Evolutionary conservation across 2,329 filamentous ascomycete species (phyloP).

Genomic region (Monosporascus sp.): DNA sequence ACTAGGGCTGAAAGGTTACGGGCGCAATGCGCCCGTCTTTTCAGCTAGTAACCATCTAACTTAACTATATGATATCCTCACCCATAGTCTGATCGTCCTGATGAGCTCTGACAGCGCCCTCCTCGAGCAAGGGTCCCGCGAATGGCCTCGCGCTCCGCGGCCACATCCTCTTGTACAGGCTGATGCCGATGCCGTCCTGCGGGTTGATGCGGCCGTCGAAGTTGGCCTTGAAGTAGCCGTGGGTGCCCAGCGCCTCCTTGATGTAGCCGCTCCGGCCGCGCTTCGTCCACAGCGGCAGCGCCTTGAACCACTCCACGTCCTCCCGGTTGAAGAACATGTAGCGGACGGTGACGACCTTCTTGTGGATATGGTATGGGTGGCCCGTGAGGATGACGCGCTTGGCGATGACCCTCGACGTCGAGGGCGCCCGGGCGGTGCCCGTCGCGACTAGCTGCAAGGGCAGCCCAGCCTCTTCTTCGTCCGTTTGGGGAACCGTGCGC

Average conservation of each 20-base stretch:
- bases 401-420: constrained; percentile 73
- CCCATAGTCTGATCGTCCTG: too few species aligned
- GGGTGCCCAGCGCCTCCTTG: constrained; percentile 91
- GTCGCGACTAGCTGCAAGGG: constrained; percentile 73
- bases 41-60: too few species aligned
- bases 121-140: constrained; percentile 37
- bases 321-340: constrained; percentile 99
- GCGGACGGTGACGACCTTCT: constrained; percentile 89
- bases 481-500: constrained; percentile 41
- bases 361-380: constrained; percentile 98
- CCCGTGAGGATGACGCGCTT: constrained; percentile 93
- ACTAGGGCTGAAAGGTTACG: too few species aligned
- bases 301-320: constrained; percentile 97
- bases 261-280: constrained; percentile 83
- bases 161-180: constrained; percentile 80
- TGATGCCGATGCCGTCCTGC: constrained; percentile 88
- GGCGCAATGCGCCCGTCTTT: too few species aligned
- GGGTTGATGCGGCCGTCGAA: constrained; percentile 96
- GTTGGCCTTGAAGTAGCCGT: constrained; percentile 99
- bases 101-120: constrained; percentile 11
- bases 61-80: too few species aligned
- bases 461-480: constrained; percentile 38
- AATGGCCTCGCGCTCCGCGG: constrained; percentile 60
- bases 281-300: constrained; percentile 89
- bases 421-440: constrained; percentile 79